Base-by-base conservation (phyloP, 805 yeast species). In the Lachancea sp. region DNA sequence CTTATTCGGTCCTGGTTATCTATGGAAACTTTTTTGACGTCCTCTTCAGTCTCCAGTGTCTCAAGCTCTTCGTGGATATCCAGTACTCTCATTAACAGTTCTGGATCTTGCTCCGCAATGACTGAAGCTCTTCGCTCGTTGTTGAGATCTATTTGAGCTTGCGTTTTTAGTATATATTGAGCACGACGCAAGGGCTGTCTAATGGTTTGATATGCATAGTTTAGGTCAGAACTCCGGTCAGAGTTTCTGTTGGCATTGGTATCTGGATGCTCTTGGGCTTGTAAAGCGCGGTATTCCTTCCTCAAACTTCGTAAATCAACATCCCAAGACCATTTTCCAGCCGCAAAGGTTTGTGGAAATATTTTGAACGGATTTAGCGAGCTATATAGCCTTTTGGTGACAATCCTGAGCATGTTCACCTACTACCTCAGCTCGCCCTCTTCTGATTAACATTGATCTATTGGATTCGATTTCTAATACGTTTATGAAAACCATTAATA, bases 11-110 rank as follows among this genome's bases (percentile, higher is more conserved):
- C 57, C 24, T 77, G 71, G 50, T 87, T 88, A 42, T 77, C 82
- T 8, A 47, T 52, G 22, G 71, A 68, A 29, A 87, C 54, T 0
- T 51, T 60, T 1, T 62, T 71, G 23, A 85, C 67, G 35, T 85
- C 95, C 2, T 69, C 63, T 37, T 76, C 82, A 38, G 62, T 64
- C 1, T 67, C 64, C 4, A 86, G 80, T 48, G 77, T 77, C 45
- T 85, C 94, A 42, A 89, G 65, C 30, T 76, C 74, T 60, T 90
- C 98, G 57, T 89, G 92, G 4, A 86, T 77, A 48, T 87, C 94
- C 63, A 90, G 67, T 17, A 90, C 83, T 32, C 77, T 76, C 80
- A 86, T 75, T 29, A 90, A 64, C 54, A 85, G 64, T 12, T 67
- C 72, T 42, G 80, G 77, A 45, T 77, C 75, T 36, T 61, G 64